Percentiles rank a stretch among this genome's conserved stretches.
Evolutionary conservation across 225 moss, liverwort and hornwort species (phyloP).

Genomic region (Bryum argenteum): DNA sequence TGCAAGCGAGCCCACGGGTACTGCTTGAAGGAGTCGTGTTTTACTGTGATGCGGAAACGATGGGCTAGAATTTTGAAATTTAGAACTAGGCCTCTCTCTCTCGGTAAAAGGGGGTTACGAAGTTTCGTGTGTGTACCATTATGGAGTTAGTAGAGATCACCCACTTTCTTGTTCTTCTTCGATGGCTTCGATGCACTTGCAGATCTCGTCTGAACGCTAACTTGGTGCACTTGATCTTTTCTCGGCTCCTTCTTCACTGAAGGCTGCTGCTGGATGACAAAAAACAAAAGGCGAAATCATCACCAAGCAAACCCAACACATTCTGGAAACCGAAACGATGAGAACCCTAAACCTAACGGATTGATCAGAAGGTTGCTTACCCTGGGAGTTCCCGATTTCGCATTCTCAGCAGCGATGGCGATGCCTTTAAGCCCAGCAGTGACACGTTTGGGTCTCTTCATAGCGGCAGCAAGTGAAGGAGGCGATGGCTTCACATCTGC

Average conservation of each 20-base stretch:
- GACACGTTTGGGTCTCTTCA: constrained; percentile 55
- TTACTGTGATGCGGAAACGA: no score
- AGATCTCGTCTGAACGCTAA: constrained; percentile 40
- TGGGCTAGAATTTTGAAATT: not conserved
- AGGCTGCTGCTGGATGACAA: constrained; percentile 34
- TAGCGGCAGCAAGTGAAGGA: constrained; percentile 36
- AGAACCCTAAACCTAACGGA: constrained; percentile 19
- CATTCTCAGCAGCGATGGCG: constrained; percentile 50
- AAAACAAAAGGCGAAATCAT: not conserved
- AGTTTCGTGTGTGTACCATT: constrained; percentile 22
- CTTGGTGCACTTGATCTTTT: constrained; percentile 39
- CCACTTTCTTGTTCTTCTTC: constrained; percentile 53
- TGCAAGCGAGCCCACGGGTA: no score
- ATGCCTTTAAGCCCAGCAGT: constrained; percentile 54
- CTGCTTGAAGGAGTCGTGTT: no score
- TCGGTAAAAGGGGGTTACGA: not conserved
- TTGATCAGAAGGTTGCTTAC: constrained; percentile 3
- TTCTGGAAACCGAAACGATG: no score
- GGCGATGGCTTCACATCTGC: constrained; percentile 42
- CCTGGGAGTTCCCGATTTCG: constrained; percentile 40
- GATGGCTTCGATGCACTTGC: constrained; percentile 31
- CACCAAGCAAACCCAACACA: not conserved
- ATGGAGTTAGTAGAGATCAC: constrained; percentile 47
- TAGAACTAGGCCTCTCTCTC: not conserved
- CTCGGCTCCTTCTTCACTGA: constrained; percentile 39